Evolutionary conservation across 2,329 filamentous ascomycete species (phyloP).

Genomic region (Huntiella abstrusa): DNA sequence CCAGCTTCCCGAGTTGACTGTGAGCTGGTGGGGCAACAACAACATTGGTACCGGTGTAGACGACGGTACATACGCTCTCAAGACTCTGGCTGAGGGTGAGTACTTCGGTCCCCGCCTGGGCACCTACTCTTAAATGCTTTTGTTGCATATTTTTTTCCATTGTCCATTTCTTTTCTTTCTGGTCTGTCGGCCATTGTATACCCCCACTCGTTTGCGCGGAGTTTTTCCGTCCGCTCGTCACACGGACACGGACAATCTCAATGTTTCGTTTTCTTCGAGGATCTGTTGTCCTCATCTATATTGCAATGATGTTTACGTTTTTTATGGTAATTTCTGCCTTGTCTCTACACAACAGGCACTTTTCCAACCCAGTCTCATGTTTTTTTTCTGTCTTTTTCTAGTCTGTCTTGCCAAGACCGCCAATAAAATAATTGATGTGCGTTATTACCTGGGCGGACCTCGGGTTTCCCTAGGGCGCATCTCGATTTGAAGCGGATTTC

Average conservation of each 20-base stretch:
- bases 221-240: background rate
- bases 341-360: no score
- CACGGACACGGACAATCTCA: background rate
- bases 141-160: background rate
- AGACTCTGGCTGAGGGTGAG: conserved; percentile 18
- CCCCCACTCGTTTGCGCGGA: background rate
- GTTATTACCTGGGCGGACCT: no score
- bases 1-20: conserved; percentile 23
- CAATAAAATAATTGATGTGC: no score
- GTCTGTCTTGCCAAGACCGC: background rate
- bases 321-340: no score
- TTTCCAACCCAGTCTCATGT: background rate
- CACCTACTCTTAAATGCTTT: conserved; percentile 8
- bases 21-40: conserved; percentile 32
- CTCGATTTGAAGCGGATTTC: no score
- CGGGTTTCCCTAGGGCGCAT: no score
- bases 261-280: background rate
- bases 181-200: background rate
- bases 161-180: conserved; percentile 1
- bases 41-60: conserved; percentile 25
- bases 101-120: conserved; percentile 17
- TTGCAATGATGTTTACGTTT: no score
- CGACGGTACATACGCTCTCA: conserved; percentile 21
- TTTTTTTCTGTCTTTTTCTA: background rate
- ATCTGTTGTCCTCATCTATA: no score